Evolutionary conservation across 2,329 filamentous ascomycete species (phyloP).

Genomic region (Aureobasidium musti): DNA sequence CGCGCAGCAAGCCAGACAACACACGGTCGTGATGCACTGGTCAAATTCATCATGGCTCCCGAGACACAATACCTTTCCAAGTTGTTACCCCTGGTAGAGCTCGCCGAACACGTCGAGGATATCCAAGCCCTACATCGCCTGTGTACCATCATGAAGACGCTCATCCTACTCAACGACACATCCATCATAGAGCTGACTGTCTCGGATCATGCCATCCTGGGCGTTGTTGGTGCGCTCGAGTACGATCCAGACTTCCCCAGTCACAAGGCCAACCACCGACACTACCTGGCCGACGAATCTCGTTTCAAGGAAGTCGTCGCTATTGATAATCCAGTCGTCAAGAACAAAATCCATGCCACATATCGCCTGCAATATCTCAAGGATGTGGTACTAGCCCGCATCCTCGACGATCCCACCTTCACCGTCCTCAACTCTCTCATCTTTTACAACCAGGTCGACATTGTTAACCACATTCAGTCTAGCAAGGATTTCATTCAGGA

Average conservation of each 20-base stretch:
- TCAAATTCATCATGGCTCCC: conserved; percentile 81
- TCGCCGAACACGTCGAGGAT: conserved; percentile 90
- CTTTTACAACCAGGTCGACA: conserved; percentile 98
- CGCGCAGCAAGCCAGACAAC: conserved; percentile 73
- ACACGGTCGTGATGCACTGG: conserved; percentile 78
- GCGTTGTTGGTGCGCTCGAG: conserved; percentile 92
- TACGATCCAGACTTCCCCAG: conserved; percentile 98
- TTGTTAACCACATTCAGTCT: conserved; percentile 88
- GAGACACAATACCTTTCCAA: conserved; percentile 75
- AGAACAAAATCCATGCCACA: conserved; percentile 91
- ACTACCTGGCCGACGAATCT: conserved; percentile 84
- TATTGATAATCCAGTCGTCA: conserved; percentile 79
- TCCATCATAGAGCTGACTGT: conserved; percentile 89
- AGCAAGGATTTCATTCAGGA: conserved; percentile 78
- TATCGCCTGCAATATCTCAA: conserved; percentile 96
- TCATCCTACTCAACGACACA: conserved; percentile 93
- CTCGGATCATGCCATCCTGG: conserved; percentile 82
- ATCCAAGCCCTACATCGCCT: conserved; percentile 82
- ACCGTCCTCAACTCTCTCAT: conserved; percentile 96
- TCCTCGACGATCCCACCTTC: conserved; percentile 96
- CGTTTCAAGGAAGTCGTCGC: conserved; percentile 95
- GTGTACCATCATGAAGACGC: conserved; percentile 97
- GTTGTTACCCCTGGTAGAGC: conserved; percentile 79
- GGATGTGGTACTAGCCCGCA: conserved; percentile 94
- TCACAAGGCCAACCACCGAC: conserved; percentile 95